A percentile compares a stretch with the other conserved stretches of the same genome.
These are phyloP conservation scores for Glycine latifolia DNA, from an alignment of 306 rosid genomes.

Conservation along the genomic window DNA sequence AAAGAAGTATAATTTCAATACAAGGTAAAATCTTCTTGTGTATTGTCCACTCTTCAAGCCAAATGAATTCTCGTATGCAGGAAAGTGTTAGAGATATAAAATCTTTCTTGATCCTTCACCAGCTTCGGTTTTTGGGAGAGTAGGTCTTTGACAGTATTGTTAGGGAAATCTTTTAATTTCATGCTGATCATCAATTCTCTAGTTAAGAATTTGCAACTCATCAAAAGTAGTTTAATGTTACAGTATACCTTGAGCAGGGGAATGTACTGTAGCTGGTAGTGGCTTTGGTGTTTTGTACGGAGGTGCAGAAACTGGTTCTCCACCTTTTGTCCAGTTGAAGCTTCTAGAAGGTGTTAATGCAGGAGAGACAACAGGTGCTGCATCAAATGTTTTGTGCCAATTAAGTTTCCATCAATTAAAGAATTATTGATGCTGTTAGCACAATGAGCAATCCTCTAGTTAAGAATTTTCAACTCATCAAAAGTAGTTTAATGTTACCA, in stretches of 20 bases:
- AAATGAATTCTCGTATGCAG: too few relatives aligned
- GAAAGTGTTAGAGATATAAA: too few relatives aligned
- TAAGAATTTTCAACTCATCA: conserved; percentile 15
- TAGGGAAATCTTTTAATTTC: neutral
- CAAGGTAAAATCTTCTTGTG: too few relatives aligned
- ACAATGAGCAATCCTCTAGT: neutral
- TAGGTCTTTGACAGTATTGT: neutral
- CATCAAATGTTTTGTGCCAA: conserved; percentile 43
- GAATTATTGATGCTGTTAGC: conserved; percentile 24
- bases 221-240: conserved; percentile 43
- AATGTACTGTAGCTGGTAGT: conserved; percentile 48
- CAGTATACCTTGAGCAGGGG: conserved; percentile 62
- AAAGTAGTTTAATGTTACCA: conserved; percentile 42
- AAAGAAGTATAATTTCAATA: neutral
- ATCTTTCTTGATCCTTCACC: too few relatives aligned
- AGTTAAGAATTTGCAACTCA: conserved; percentile 21
- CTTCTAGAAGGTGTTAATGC: conserved; percentile 61
- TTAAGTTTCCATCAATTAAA: conserved; percentile 38
- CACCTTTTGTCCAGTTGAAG: conserved; percentile 46
- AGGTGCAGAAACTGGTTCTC: conserved; percentile 62
- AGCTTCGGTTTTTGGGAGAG: too few relatives aligned
- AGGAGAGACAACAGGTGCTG: conserved; percentile 75
- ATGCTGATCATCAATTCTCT: conserved; percentile 3
- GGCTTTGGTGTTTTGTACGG: conserved; percentile 52
- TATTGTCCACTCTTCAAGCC: too few relatives aligned